Evolutionary conservation across 148 eudicot genomes (phyloP).

Genomic region (Rhododendron ferrugineum): DNA sequence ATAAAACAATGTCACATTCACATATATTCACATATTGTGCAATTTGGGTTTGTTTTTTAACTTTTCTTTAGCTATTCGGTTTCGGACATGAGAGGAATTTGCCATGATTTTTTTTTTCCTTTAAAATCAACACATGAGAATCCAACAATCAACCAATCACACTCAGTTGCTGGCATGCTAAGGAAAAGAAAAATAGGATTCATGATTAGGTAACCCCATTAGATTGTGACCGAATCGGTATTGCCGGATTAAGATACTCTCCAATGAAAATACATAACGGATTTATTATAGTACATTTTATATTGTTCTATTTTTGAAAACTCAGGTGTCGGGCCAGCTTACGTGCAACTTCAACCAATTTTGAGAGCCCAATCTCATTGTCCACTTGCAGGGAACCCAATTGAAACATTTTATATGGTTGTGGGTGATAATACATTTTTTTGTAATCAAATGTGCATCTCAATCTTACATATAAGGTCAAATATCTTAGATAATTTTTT

Average conservation of each 20-base stretch:
- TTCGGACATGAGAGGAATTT: background rate
- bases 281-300: too few relatives aligned
- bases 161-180: background rate
- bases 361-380: too few relatives aligned
- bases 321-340: fast-evolving
- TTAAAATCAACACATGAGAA: background rate
- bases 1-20: too few relatives aligned
- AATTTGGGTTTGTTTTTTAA: background rate
- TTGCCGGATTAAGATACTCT: background rate
- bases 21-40: background rate
- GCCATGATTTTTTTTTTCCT: background rate
- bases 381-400: too few relatives aligned
- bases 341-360: too few relatives aligned
- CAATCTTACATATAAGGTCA: background rate
- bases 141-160: background rate
- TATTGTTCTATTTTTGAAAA: too few relatives aligned
- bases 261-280: background rate
- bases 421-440: too few relatives aligned
- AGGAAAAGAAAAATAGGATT: background rate
- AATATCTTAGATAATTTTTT: background rate
- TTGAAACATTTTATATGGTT: too few relatives aligned
- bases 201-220: background rate
- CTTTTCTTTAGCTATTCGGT: too few relatives aligned
- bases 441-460: background rate
- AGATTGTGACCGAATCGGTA: background rate